Evolutionary conservation across 805 yeast species (phyloP).

Genomic region (Candida ortonii): DNA sequence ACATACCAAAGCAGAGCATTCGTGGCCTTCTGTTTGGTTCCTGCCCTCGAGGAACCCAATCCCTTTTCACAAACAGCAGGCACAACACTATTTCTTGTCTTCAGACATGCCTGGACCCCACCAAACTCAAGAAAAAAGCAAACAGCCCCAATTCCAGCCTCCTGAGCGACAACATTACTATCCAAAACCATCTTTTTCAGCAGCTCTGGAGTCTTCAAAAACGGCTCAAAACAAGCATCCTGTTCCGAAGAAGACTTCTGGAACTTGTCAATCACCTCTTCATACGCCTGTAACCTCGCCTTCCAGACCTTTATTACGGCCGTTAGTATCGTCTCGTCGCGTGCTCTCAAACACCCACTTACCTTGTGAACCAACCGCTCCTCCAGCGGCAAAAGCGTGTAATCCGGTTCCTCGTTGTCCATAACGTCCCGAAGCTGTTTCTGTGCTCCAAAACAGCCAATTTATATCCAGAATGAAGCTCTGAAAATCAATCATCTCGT

Average conservation of each 20-base stretch:
- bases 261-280: conserved; percentile 55
- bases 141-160: conserved; percentile 64
- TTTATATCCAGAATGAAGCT: too few relatives aligned
- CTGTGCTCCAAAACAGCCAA: too few relatives aligned
- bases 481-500: too few relatives aligned
- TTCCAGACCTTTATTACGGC: conserved; percentile 58
- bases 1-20: conserved; percentile 62
- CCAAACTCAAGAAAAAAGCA: conserved; percentile 55
- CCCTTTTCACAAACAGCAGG: conserved; percentile 76
- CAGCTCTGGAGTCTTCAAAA: conserved; percentile 50
- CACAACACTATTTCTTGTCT: conserved; percentile 42
- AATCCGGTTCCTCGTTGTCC: conserved; percentile 54
- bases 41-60: conserved; percentile 67
- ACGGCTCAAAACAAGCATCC: conserved; percentile 54
- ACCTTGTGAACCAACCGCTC: conserved; percentile 66
- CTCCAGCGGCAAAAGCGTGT: conserved; percentile 56
- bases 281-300: conserved; percentile 78
- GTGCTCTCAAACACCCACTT: conserved; percentile 21
- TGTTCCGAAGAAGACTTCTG: conserved; percentile 50
- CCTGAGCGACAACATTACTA: conserved; percentile 89
- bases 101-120: conserved; percentile 41
- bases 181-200: conserved; percentile 66
- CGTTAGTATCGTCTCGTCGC: conserved; percentile 10
- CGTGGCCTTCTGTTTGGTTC: conserved; percentile 63
- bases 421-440: too few relatives aligned